Percentiles rank a stretch among this genome's conserved stretches.
Evolutionary conservation across 1,284 basidiomycete species (phyloP).

Genomic region (Rhodotorula sp.): DNA sequence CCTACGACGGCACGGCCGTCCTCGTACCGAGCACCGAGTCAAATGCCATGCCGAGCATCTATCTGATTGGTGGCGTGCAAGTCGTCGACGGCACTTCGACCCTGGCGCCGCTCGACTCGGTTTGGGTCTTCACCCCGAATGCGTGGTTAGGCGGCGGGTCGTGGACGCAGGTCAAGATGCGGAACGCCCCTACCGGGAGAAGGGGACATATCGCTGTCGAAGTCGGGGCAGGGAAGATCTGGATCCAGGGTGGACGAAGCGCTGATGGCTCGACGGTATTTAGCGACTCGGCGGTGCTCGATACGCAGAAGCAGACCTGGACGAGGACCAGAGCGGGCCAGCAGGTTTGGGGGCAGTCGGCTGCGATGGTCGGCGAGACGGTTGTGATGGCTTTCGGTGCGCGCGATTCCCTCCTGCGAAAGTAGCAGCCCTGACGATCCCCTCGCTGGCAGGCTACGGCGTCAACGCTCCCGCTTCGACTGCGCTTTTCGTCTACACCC

Average conservation of each 20-base stretch:
- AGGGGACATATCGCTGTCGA: constrained; percentile 30
- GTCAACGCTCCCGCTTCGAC: constrained; percentile 10
- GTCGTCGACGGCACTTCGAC: background rate
- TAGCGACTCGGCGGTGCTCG: constrained; percentile 23
- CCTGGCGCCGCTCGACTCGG: background rate
- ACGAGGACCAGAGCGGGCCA: background rate
- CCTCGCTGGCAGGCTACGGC: constrained; percentile 26
- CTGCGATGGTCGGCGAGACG: constrained; percentile 26
- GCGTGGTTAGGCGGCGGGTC: constrained; percentile 6
- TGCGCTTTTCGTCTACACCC: constrained; percentile 19
- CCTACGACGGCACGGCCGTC: constrained; percentile 32
- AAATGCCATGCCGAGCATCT: constrained; percentile 12
- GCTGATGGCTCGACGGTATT: constrained; percentile 13
- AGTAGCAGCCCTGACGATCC: background rate
- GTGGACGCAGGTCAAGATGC: constrained; percentile 6
- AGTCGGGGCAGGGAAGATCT: constrained; percentile 23
- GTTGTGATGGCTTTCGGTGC: constrained; percentile 33
- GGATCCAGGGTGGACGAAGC: constrained; percentile 33
- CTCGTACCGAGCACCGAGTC: constrained; percentile 5
- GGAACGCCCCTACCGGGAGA: background rate
- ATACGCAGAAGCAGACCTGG: constrained; percentile 18
- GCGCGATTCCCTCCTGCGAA: background rate
- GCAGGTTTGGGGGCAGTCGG: constrained; percentile 22
- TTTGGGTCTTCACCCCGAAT: constrained; percentile 19
- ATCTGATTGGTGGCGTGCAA: constrained; percentile 30